A percentile compares a stretch with the other conserved stretches of the same genome.
Conservation (phyloP, 331 rosid species). For the Acacia pycnantha region DNA sequence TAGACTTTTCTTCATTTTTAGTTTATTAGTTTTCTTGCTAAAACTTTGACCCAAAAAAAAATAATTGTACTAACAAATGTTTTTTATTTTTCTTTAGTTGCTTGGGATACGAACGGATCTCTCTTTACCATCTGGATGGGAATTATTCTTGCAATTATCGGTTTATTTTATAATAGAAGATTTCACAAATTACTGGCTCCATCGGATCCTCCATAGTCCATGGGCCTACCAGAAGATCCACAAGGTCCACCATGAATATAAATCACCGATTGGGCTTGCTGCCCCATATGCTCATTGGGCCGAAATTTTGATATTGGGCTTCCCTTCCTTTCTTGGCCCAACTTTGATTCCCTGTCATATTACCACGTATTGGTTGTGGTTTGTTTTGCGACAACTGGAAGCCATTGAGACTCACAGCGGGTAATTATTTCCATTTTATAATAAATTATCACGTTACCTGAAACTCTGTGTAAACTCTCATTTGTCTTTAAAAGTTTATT, state of each 20-base stretch:
- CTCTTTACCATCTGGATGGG: slow-evolving; percentile 72
- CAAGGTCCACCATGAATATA: slow-evolving; percentile 58
- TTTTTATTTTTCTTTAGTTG: slow-evolving; percentile 27
- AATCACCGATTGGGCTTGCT: slow-evolving; percentile 54
- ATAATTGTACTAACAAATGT: no score
- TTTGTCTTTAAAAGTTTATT: background rate
- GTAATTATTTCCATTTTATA: slow-evolving; percentile 18
- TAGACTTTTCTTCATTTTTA: no score
- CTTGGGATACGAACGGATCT: slow-evolving; percentile 61
- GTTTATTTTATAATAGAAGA: slow-evolving; percentile 63
- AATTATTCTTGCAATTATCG: slow-evolving; percentile 42
- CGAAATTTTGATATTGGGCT: slow-evolving; percentile 63
- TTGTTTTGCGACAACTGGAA: slow-evolving; percentile 58
- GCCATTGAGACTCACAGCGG: slow-evolving; percentile 73
- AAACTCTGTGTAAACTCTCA: background rate
- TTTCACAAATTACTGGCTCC: slow-evolving; percentile 65
- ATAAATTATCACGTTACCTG: no score
- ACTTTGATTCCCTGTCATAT: slow-evolving; percentile 62
- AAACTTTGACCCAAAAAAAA: no score
- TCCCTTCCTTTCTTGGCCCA: slow-evolving; percentile 71
- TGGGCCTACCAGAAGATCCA: slow-evolving; percentile 69
- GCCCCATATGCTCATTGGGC: slow-evolving; percentile 77
- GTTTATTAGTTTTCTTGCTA: background rate
- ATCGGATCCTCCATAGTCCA: slow-evolving; percentile 52
- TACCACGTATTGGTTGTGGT: slow-evolving; percentile 65